A percentile compares a stretch with the other conserved stretches of the same genome.
Conservation (phyloP, 768 basidiomycete species). For the Lentinula raphanica region DNA sequence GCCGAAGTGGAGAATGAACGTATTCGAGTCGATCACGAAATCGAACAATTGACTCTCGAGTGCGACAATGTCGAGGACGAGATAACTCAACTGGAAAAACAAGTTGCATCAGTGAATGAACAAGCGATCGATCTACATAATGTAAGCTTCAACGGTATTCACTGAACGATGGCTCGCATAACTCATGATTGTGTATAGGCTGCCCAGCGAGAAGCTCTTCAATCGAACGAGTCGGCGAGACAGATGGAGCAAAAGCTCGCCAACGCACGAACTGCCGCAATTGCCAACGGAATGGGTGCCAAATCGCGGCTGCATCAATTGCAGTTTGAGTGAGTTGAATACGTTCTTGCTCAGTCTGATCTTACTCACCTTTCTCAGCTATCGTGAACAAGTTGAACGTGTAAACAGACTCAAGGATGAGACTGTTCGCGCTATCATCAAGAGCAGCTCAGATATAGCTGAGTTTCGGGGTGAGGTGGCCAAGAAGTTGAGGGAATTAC, state of each 20-base stretch:
- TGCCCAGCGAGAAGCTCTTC: slow-evolving; percentile 68
- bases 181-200: slow-evolving; percentile 38
- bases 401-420: slow-evolving; percentile 72
- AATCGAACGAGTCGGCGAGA: slow-evolving; percentile 60
- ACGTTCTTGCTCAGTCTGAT: neutral
- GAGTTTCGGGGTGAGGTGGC: slow-evolving; percentile 79
- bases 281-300: slow-evolving; percentile 78
- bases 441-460: slow-evolving; percentile 80
- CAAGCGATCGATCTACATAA: slow-evolving; percentile 81
- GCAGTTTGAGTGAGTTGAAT: slow-evolving; percentile 57
- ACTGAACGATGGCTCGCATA: neutral
- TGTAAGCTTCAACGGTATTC: slow-evolving; percentile 34
- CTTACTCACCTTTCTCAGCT: slow-evolving; percentile 34
- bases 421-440: slow-evolving; percentile 74
- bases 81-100: slow-evolving; percentile 66
- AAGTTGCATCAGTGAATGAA: slow-evolving; percentile 61
- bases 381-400: slow-evolving; percentile 75
- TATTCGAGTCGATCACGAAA: slow-evolving; percentile 76
- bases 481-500: slow-evolving; percentile 59
- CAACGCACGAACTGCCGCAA: slow-evolving; percentile 68
- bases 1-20: slow-evolving; percentile 70
- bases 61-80: slow-evolving; percentile 83
- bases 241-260: slow-evolving; percentile 69
- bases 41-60: slow-evolving; percentile 69
- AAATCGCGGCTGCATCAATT: slow-evolving; percentile 72